These are phyloP conservation scores for Rubus parviflorus DNA, from an alignment of 306 rosid species.

Conservation along the genomic window DNA sequence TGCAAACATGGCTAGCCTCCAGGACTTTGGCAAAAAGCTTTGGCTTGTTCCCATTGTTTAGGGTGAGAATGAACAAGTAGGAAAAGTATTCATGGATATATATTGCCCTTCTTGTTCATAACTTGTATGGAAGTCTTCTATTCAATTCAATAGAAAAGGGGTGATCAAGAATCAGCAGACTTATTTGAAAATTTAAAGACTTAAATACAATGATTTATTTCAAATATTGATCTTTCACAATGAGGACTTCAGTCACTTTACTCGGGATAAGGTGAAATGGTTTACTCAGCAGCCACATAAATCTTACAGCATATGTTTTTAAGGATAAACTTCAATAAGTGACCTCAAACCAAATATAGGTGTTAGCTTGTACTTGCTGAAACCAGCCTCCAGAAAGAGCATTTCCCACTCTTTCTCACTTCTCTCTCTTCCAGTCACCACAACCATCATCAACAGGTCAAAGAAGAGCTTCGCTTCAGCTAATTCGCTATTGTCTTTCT, in stretches of 20 bases:
- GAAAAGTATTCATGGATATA: neutral
- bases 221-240: neutral
- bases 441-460: constrained; percentile 49
- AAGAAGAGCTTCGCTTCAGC: constrained; percentile 36
- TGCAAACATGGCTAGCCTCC: neutral
- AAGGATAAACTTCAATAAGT: constrained; percentile 57
- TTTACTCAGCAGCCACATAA: neutral
- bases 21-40: neutral
- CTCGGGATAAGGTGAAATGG: neutral
- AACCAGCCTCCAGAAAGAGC: constrained; percentile 51
- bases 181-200: neutral
- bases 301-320: neutral
- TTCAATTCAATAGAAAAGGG: neutral
- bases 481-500: constrained; percentile 26
- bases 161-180: neutral
- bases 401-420: constrained; percentile 53
- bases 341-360: constrained; percentile 47
- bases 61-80: neutral
- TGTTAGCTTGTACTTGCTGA: constrained; percentile 37
- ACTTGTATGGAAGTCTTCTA: neutral
- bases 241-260: neutral
- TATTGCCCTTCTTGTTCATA: neutral
- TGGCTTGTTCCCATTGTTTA: neutral
- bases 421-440: constrained; percentile 45
- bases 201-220: neutral